A percentile compares a stretch with the other conserved stretches of the same genome.
phyloP scores from a whole-genome alignment of 2,329 filamentous ascomycete species.

The Stylonectria norvegica region DNA sequence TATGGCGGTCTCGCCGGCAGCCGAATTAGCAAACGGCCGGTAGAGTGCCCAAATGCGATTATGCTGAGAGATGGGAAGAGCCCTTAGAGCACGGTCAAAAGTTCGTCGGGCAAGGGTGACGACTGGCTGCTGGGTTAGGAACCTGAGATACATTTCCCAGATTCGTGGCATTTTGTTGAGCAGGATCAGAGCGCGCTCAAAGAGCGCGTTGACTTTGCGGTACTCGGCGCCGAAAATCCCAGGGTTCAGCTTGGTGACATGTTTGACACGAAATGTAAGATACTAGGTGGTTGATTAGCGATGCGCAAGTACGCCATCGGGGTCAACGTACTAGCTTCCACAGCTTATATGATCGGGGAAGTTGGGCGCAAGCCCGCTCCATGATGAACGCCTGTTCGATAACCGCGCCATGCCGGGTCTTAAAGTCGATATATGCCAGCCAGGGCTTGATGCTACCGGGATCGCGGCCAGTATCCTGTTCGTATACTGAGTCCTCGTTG shows the following conservation, averaged over 20 bases:
- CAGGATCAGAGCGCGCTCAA: conserved; percentile 86
- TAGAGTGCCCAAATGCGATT: conserved; percentile 94
- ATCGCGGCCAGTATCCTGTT: conserved; percentile 89
- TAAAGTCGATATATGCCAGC: conserved; percentile 91
- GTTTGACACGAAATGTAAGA: conserved; percentile 76
- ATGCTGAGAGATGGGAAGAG: conserved; percentile 90
- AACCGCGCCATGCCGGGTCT: conserved; percentile 77
- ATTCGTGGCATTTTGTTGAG: conserved; percentile 98
- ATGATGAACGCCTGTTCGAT: conserved; percentile 84
- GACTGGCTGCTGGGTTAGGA: conserved; percentile 86
- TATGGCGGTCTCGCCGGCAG: conserved; percentile 83
- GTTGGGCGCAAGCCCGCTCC: conserved; percentile 83
- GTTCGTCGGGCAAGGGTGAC: conserved; percentile 81
- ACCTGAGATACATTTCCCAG: conserved; percentile 96
- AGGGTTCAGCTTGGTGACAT: conserved; percentile 78
- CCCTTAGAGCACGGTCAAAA: conserved; percentile 88
- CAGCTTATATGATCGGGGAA: conserved; percentile 94
- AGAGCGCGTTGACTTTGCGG: conserved; percentile 90
- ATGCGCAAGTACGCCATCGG: neutral
- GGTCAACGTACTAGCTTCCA: conserved; percentile 76
- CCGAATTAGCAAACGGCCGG: conserved; percentile 84
- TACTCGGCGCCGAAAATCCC: conserved; percentile 77
- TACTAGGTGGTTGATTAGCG: conserved; percentile 53
- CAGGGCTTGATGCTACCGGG: conserved; percentile 85
- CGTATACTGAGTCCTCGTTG: conserved; percentile 90